phyloP scores from a whole-genome alignment of 2,329 filamentous ascomycete species.

The Penicillium sp. region DNA sequence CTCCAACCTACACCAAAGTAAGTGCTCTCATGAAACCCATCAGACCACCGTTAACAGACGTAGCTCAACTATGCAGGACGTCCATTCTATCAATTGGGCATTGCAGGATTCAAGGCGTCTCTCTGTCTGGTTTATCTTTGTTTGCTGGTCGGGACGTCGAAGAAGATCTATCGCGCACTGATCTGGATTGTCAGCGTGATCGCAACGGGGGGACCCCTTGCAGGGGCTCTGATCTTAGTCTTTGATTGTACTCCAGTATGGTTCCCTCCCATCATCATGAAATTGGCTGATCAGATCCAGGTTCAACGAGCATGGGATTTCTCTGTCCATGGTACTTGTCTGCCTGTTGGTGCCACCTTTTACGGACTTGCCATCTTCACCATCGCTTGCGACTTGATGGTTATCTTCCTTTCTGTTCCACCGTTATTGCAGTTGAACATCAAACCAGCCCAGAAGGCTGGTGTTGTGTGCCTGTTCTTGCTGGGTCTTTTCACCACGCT shows the following conservation, averaged over 20 bases:
- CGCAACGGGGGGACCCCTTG: slow-evolving; percentile 51
- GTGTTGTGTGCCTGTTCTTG: slow-evolving; percentile 53
- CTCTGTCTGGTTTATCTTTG: slow-evolving; percentile 55
- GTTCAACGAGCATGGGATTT: slow-evolving; percentile 46
- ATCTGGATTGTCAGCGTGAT: slow-evolving; percentile 48
- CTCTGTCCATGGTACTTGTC: slow-evolving; percentile 42
- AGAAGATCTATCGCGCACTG: slow-evolving; percentile 44
- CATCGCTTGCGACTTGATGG: slow-evolving; percentile 52
- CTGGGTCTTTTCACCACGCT: slow-evolving; percentile 57
- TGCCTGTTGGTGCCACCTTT: slow-evolving; percentile 51
- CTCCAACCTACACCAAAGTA: slow-evolving; percentile 46
- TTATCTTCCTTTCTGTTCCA: slow-evolving; percentile 54
- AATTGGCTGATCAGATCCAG: neutral
- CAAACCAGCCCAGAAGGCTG: slow-evolving; percentile 50
- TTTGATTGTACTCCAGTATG: slow-evolving; percentile 53
- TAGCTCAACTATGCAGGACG: slow-evolving; percentile 55
- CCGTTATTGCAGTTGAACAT: slow-evolving; percentile 53
- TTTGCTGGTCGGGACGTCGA: slow-evolving; percentile 51
- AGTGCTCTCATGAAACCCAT: neutral
- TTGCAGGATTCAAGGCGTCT: slow-evolving; percentile 59
- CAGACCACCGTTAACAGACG: neutral
- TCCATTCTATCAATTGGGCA: slow-evolving; percentile 57
- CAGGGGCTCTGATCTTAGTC: slow-evolving; percentile 51
- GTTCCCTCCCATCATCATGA: neutral
- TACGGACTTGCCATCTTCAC: slow-evolving; percentile 55